Base-by-base conservation (phyloP, 306 rosid species). In the Prosopis cineraria region DNA sequence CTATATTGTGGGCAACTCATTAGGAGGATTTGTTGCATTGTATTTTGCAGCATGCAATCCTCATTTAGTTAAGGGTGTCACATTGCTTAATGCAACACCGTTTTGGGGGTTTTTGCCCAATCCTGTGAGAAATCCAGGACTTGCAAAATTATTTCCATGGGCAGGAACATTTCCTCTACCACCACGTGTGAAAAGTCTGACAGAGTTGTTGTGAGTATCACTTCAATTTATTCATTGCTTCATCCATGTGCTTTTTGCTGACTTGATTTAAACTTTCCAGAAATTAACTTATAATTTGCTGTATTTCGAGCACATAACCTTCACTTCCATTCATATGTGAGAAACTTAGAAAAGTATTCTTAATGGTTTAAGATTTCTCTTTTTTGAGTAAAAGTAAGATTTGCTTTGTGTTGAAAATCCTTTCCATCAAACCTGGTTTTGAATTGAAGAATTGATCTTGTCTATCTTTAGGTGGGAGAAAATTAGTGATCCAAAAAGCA, bases 31-130 rank as follows among this genome's bases (percentile, higher is more conserved):
- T 33, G 98, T 94, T 79, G 97, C 98, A 19, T 77, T 94, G 41
- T 92, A 94, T 84, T 92, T 94, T 77, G 97, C 98, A 0, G 98
- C 98, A 24, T 29, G 86, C 58, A 78, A 92, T 81, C 98, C 97
- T 84, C 90, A 89, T 71, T 87, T 94, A 76, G 98, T 94, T 47
- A 94, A 94, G 81, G 98, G 98, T 8, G 90, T 94, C 39, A 92
- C 98, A 11, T 82, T 94, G 86, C 95, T 94, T 66, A 94, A 94
- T 78, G 98, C 98, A 47, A 94, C 97, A 7, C 98, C 98, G 55
- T 94, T 94, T 75, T 94, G 97, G 98, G 98, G 93, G 31, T 87
- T 94, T 77, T 75, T 94, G 0, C 98, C 98, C 17, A 94, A 92
- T 79, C 91, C 97, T 34, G 58, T 78, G 37, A 89, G 88, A 74